These are phyloP conservation scores for Cutaneotrichosporon sp. DNA, from an alignment of 1,284 basidiomycete genomes.

Conservation along the genomic window DNA sequence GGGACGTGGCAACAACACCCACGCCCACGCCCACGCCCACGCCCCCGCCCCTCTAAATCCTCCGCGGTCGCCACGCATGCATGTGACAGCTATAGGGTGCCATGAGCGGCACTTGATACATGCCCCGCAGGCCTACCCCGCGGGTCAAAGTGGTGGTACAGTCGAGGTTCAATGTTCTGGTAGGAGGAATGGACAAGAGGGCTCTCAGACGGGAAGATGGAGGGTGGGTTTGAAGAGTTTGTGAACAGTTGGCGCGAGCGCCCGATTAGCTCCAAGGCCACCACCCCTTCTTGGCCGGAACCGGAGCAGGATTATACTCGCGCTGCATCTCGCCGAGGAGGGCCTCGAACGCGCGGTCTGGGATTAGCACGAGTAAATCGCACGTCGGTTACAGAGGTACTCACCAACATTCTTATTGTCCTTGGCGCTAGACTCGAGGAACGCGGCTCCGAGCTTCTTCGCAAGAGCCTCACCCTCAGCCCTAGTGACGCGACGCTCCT, in stretches of 20 bases:
- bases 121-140: slow-evolving; percentile 9
- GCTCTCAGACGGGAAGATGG: not conserved
- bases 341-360: slow-evolving; percentile 83
- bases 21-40: too few relatives aligned
- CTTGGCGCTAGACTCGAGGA: slow-evolving; percentile 86
- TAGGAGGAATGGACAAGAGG: slow-evolving; percentile 6
- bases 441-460: slow-evolving; percentile 69
- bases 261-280: slow-evolving; percentile 25
- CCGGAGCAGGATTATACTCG: slow-evolving; percentile 51
- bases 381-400: slow-evolving; percentile 48
- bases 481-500: slow-evolving; percentile 64
- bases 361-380: not conserved
- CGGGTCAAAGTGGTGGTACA: slow-evolving; percentile 18
- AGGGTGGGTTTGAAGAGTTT: slow-evolving; percentile 2
- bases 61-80: slow-evolving; percentile 11
- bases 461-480: slow-evolving; percentile 77
- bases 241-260: not conserved
- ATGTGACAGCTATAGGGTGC: slow-evolving; percentile 6
- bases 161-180: slow-evolving; percentile 14
- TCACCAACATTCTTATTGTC: slow-evolving; percentile 82
- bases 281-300: slow-evolving; percentile 50
- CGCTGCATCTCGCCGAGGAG: slow-evolving; percentile 74
- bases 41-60: not conserved
- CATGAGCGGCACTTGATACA: slow-evolving; percentile 15
- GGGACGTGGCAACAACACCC: not conserved